Evolutionary conservation across 345 rosid genomes (phyloP).

Genomic region (Citrus australasica): DNA sequence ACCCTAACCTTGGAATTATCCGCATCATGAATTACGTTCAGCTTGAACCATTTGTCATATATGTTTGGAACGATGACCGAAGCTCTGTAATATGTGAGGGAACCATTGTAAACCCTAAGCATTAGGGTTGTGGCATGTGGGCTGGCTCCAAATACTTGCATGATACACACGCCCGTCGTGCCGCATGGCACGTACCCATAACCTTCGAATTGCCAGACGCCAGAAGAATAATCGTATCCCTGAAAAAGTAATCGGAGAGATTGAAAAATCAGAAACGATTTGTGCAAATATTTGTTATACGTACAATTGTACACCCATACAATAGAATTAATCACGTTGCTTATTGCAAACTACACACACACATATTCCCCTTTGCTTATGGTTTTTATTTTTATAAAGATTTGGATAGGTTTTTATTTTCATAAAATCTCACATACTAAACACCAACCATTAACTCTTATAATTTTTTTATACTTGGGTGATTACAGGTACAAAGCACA

Average conservation of each 20-base stretch:
- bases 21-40: constrained; percentile 28
- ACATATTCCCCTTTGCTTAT: too few species aligned
- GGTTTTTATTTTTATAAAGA: too few species aligned
- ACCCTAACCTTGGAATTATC: constrained; percentile 12
- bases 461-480: too few species aligned
- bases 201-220: background rate
- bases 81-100: background rate
- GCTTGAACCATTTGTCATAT: constrained; percentile 24
- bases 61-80: constrained; percentile 12
- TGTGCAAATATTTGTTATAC: too few species aligned
- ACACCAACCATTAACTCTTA: too few species aligned
- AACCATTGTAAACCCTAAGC: background rate
- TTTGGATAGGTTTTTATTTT: too few species aligned
- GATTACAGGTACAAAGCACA: too few species aligned
- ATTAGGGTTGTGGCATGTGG: background rate
- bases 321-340: too few species aligned
- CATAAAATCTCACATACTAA: too few species aligned
- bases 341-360: too few species aligned
- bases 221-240: background rate
- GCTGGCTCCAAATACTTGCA: background rate
- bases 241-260: background rate
- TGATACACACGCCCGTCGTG: background rate
- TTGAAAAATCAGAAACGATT: too few species aligned
- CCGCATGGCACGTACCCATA: background rate
- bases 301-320: too few species aligned